Conservation (phyloP, 306 rosid species). For the Quercus engelmannii region DNA sequence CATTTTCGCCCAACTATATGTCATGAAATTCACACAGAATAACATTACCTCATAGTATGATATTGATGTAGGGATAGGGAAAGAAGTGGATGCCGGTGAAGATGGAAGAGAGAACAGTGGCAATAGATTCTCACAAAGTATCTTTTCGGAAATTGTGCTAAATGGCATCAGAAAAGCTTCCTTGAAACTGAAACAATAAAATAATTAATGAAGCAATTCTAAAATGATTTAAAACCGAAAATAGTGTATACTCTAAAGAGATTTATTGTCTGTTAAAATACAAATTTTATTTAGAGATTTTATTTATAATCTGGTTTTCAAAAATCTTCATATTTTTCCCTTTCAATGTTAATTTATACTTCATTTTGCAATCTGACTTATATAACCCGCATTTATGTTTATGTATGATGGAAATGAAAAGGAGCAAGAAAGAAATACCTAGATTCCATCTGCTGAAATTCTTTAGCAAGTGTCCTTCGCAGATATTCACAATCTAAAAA, state of each 20-base stretch:
- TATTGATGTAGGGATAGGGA: constrained; percentile 56
- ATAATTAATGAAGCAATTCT: constrained; percentile 17
- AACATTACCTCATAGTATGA: constrained; percentile 78
- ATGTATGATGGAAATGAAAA: constrained; percentile 8
- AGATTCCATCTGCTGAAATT: constrained; percentile 81
- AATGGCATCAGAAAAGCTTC: constrained; percentile 94
- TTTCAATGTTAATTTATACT: not conserved
- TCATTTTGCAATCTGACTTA: not conserved
- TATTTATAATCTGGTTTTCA: not conserved
- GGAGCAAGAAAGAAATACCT: constrained; percentile 42
- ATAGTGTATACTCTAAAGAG: not conserved
- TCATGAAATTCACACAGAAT: constrained; percentile 2
- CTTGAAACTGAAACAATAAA: constrained; percentile 64
- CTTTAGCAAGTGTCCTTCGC: constrained; percentile 80
- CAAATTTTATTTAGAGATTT: not conserved
- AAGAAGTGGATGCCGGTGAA: constrained; percentile 35
- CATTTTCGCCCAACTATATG: too few relatives aligned
- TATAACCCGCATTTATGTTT: not conserved
- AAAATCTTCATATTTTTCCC: not conserved
- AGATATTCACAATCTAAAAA: constrained; percentile 76
- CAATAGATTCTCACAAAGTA: constrained; percentile 69
- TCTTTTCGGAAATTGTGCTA: constrained; percentile 68
- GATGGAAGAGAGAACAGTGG: constrained; percentile 67
- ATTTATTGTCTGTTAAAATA: not conserved
- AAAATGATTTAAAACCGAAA: constrained; percentile 11